Evolutionary conservation across 257 asterid species (phyloP).

Genomic region (Thymus mandschuricus): DNA sequence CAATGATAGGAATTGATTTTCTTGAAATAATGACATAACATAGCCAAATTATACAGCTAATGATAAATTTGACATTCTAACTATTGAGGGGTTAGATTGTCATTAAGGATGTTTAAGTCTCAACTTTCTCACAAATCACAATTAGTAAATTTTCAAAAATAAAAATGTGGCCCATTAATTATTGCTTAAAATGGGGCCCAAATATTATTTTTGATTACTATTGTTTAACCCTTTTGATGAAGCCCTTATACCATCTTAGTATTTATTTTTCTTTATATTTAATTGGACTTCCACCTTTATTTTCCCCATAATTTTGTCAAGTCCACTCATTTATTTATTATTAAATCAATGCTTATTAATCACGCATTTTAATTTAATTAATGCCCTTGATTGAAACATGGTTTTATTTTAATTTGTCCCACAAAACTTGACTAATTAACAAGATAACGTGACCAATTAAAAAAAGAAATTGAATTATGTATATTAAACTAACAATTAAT

Average conservation of each 20-base stretch:
- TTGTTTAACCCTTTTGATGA: constrained; percentile 52
- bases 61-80: constrained; percentile 46
- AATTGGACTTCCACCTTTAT: constrained; percentile 5
- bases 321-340: constrained; percentile 4
- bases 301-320: not conserved
- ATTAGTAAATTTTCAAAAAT: constrained; percentile 32
- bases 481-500: not conserved
- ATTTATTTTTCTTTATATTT: not conserved
- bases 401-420: not conserved
- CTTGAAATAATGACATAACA: not conserved
- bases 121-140: constrained; percentile 48
- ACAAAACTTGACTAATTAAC: not conserved
- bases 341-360: not conserved
- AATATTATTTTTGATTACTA: constrained; percentile 38
- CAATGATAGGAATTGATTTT: not conserved
- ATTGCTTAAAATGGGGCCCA: constrained; percentile 46
- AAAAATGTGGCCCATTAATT: constrained; percentile 36
- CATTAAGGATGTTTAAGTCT: constrained; percentile 57
- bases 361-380: not conserved
- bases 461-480: not conserved
- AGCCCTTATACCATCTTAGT: constrained; percentile 41
- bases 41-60: constrained; percentile 32
- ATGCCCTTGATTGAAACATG: not conserved
- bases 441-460: not conserved
- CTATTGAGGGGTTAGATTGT: constrained; percentile 48